Evolutionary conservation across 2,329 filamentous ascomycete genomes (phyloP).

Genomic region (Microcera coccophila): DNA sequence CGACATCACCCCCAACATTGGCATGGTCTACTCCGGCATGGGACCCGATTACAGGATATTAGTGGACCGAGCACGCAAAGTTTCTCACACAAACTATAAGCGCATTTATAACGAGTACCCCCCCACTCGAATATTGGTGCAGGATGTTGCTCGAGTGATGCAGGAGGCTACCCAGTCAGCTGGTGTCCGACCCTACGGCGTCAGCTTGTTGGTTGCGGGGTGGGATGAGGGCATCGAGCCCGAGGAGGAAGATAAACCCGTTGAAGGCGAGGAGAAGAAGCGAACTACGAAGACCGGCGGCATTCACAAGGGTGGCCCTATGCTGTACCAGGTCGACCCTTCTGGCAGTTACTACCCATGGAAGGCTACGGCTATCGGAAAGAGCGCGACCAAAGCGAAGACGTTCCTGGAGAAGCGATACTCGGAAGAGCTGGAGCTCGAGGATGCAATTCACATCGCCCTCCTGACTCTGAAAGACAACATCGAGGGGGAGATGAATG

Average conservation of each 20-base stretch:
- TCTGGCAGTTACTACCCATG: constrained; percentile 98
- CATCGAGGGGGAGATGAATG: constrained; percentile 99
- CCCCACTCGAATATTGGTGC: constrained; percentile 97
- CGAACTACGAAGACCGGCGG: constrained; percentile 84
- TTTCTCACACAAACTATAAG: constrained; percentile 98
- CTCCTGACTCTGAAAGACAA: constrained; percentile 97
- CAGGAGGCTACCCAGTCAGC: constrained; percentile 98
- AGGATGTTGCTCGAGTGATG: constrained; percentile 96
- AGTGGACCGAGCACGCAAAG: constrained; percentile 96
- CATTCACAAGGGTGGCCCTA: constrained; percentile 91
- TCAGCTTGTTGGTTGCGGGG: constrained; percentile 89
- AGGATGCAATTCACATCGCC: constrained; percentile 98
- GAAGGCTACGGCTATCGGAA: constrained; percentile 99
- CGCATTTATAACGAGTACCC: constrained; percentile 99
- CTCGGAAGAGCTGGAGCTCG: constrained; percentile 91
- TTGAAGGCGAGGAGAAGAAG: constrained; percentile 69
- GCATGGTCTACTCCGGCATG: constrained; percentile 99
- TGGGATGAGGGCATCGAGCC: constrained; percentile 97
- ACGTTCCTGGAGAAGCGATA: constrained; percentile 99
- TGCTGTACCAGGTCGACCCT: constrained; percentile 98
- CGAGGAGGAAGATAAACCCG: constrained; percentile 60
- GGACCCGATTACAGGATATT: constrained; percentile 96
- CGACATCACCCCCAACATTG: constrained; percentile 97
- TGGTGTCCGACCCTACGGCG: constrained; percentile 94
- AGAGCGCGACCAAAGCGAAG: constrained; percentile 97